phyloP scores from a whole-genome alignment of 768 basidiomycete genomes.

The Podaxis rugospora region DNA sequence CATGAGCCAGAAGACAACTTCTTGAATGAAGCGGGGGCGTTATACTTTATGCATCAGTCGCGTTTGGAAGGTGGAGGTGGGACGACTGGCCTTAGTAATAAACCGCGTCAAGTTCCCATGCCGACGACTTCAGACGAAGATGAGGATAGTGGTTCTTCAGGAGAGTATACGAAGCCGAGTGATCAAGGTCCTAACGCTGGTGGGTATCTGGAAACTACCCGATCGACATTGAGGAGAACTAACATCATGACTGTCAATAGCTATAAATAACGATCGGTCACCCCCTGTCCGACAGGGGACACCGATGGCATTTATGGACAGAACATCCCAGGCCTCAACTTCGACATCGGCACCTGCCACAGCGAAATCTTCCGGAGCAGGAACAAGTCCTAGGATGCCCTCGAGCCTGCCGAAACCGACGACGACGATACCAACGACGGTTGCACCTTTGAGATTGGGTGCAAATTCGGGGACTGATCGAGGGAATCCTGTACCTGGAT shows the following conservation, averaged over 20 bases:
- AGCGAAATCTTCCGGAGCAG: background rate
- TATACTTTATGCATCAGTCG: slow-evolving; percentile 65
- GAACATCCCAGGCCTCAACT: slow-evolving; percentile 17
- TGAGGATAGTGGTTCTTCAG: slow-evolving; percentile 2
- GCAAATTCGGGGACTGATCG: slow-evolving; percentile 1
- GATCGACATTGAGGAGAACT: background rate
- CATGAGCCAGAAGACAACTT: slow-evolving; percentile 33
- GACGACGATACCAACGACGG: background rate
- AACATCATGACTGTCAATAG: background rate
- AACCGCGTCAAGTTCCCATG: slow-evolving; percentile 10
- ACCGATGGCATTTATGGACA: slow-evolving; percentile 34
- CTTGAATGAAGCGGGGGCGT: slow-evolving; percentile 51
- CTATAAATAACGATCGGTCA: slow-evolving; percentile 14
- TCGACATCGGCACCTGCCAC: background rate
- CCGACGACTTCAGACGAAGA: slow-evolving; percentile 29
- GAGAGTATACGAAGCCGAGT: background rate
- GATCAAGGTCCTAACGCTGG: background rate
- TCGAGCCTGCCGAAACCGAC: background rate
- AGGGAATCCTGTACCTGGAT: slow-evolving; percentile 13
- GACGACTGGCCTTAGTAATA: background rate
- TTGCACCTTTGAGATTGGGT: background rate
- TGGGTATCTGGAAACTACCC: background rate
- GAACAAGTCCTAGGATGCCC: background rate
- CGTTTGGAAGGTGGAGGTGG: slow-evolving; percentile 18
- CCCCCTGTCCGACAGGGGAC: slow-evolving; percentile 29